Percentiles rank a stretch among this genome's conserved stretches.
phyloP scores from a whole-genome alignment of 495 filamentous ascomycete genomes.

The Hypoxylon rickii region DNA sequence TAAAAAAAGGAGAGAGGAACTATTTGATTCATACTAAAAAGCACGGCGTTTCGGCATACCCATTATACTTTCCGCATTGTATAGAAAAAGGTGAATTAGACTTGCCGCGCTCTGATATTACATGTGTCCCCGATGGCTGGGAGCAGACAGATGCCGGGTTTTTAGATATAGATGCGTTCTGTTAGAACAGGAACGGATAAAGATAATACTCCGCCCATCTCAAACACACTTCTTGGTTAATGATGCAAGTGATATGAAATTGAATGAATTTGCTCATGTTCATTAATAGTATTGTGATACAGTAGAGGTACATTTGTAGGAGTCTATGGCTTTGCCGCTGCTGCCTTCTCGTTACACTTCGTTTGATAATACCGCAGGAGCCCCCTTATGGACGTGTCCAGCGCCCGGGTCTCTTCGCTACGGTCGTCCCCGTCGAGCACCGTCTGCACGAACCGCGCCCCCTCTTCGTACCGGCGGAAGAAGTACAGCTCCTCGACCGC shows the following conservation, averaged over 20 bases:
- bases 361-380: slow-evolving; percentile 43
- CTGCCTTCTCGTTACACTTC: slow-evolving; percentile 42
- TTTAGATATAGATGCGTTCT: too few relatives aligned
- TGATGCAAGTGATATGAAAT: not conserved
- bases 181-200: not conserved
- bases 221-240: not conserved
- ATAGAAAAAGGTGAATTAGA: slow-evolving; percentile 29
- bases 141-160: too few relatives aligned
- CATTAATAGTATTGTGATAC: too few relatives aligned
- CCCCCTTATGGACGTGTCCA: slow-evolving; percentile 45
- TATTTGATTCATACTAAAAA: too few relatives aligned
- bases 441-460: slow-evolving; percentile 37
- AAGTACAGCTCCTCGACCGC: slow-evolving; percentile 63
- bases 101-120: slow-evolving; percentile 2
- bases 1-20: too few relatives aligned
- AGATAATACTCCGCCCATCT: slow-evolving; percentile 20
- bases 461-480: slow-evolving; percentile 52
- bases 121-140: not conserved
- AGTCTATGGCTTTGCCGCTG: too few relatives aligned
- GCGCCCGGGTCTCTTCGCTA: not conserved
- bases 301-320: too few relatives aligned
- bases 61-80: slow-evolving; percentile 23
- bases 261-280: not conserved
- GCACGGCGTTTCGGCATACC: slow-evolving; percentile 44
- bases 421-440: slow-evolving; percentile 39